Evolutionary conservation across 2,329 filamentous ascomycete genomes (phyloP).

Genomic region (Zymoseptoria ardabiliae): DNA sequence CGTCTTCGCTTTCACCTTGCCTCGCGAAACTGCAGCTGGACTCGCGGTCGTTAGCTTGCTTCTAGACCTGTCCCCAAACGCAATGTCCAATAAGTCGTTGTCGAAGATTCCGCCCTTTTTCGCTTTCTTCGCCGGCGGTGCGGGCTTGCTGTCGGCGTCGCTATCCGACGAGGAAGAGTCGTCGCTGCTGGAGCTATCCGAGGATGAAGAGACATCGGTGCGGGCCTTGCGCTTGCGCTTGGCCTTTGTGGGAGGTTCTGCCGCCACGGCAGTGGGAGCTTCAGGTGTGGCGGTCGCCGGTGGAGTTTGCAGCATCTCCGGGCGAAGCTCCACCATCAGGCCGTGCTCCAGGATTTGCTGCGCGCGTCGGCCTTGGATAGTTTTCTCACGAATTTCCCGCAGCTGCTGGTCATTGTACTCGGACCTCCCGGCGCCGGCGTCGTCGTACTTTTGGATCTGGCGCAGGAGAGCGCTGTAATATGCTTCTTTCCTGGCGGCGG

Average conservation of each 20-base stretch:
- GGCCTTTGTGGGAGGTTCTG: not conserved
- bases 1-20: not conserved
- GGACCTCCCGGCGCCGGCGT: slow-evolving; percentile 6
- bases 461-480: slow-evolving; percentile 8
- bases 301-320: not conserved
- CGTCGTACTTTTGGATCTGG: slow-evolving; percentile 7
- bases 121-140: not conserved
- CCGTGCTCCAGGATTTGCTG: slow-evolving; percentile 3
- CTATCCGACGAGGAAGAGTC: slow-evolving; percentile 1
- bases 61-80: not conserved
- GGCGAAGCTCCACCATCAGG: slow-evolving; percentile 5
- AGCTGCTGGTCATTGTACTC: slow-evolving; percentile 12
- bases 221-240: slow-evolving; percentile 1
- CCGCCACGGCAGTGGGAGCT: not conserved
- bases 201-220: not conserved
- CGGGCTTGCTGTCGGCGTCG: not conserved
- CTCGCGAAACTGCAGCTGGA: not conserved
- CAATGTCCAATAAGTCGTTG: slow-evolving; percentile 3
- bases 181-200: slow-evolving; percentile 2
- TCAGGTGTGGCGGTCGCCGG: not conserved
- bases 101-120: not conserved
- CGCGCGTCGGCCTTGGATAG: slow-evolving; percentile 8
- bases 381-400: slow-evolving; percentile 4
- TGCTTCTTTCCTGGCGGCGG: slow-evolving; percentile 6
- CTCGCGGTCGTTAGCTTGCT: not conserved